A percentile compares a stretch with the other conserved stretches of the same genome.
Conservation (phyloP, 306 rosid genomes). For the Albizia julibrissin region DNA sequence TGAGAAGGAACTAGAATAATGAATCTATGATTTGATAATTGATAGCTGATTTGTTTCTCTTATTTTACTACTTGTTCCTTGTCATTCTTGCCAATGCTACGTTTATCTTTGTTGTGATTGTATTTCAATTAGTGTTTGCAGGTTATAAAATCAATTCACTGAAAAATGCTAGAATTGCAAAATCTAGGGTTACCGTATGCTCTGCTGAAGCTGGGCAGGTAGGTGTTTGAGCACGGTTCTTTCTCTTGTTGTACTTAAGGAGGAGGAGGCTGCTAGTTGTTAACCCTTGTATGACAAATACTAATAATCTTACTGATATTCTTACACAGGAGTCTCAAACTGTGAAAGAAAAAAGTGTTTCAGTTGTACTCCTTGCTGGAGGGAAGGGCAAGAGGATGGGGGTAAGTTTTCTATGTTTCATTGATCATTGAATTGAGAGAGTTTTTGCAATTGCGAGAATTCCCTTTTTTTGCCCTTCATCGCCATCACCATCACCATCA, state of each 20-base stretch:
- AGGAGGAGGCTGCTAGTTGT: neutral
- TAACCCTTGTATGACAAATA: neutral
- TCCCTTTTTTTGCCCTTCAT: neutral
- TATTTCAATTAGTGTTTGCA: slow-evolving; percentile 17
- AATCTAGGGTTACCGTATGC: slow-evolving; percentile 20
- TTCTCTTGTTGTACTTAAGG: neutral
- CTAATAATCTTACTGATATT: neutral
- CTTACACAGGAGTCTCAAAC: slow-evolving; percentile 32
- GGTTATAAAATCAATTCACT: slow-evolving; percentile 36
- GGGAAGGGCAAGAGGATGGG: slow-evolving; percentile 78
- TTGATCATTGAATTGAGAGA: neutral
- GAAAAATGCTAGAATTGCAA: slow-evolving; percentile 31
- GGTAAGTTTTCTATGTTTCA: slow-evolving; percentile 39
- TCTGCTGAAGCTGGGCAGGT: slow-evolving; percentile 14
- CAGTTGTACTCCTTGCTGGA: slow-evolving; percentile 70
- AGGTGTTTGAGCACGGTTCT: neutral
- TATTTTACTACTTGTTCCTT: neutral
- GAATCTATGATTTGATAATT: neutral
- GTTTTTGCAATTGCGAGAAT: neutral
- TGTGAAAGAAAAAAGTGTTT: slow-evolving; percentile 57
- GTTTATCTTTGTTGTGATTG: neutral
- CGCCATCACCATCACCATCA: neutral
- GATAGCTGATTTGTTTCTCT: neutral
- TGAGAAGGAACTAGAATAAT: neutral
- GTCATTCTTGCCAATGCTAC: neutral